Percentiles rank a stretch among this genome's conserved stretches.
These are phyloP conservation scores for Candida ponderosae DNA, from an alignment of 805 yeast species.

Conservation along the genomic window DNA sequence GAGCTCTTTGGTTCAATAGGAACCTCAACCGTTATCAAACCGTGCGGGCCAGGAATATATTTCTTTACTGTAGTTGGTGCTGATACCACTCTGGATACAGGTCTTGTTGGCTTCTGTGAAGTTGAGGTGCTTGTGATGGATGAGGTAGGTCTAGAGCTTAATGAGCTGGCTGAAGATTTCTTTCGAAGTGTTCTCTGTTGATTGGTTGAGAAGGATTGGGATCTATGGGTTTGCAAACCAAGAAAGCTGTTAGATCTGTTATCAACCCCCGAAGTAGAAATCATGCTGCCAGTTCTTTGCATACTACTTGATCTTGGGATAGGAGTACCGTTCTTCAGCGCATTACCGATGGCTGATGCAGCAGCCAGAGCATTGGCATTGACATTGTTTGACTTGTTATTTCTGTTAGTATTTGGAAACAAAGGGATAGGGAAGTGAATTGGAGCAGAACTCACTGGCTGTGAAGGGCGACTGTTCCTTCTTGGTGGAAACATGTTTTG, in stretches of 20 bases:
- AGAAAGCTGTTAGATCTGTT: conserved; percentile 14
- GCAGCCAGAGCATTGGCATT: conserved; percentile 55
- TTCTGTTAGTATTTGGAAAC: conserved; percentile 14
- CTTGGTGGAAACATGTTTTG: conserved; percentile 1
- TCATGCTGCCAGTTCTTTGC: conserved; percentile 15
- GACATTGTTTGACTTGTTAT: conserved; percentile 20
- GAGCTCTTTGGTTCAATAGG: conserved; percentile 32
- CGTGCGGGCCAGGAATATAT: conserved; percentile 69
- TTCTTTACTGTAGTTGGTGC: conserved; percentile 53
- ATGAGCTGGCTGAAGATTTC: not conserved
- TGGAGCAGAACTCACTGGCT: not conserved
- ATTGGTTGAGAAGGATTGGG: conserved; percentile 9
- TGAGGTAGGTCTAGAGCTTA: not conserved
- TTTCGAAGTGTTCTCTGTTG: not conserved
- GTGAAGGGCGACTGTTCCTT: conserved; percentile 9
- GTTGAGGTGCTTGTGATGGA: conserved; percentile 2
- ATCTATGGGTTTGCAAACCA: conserved; percentile 14
- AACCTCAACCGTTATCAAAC: conserved; percentile 62
- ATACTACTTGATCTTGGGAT: conserved; percentile 22
- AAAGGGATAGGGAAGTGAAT: conserved; percentile 2
- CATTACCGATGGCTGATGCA: conserved; percentile 47
- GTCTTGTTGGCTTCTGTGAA: not conserved
- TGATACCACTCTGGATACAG: not conserved
- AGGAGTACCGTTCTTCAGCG: conserved; percentile 27
- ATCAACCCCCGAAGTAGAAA: not conserved